phyloP scores from a whole-genome alignment of 2,329 filamentous ascomycete genomes.

The Clonostachys sp. region DNA sequence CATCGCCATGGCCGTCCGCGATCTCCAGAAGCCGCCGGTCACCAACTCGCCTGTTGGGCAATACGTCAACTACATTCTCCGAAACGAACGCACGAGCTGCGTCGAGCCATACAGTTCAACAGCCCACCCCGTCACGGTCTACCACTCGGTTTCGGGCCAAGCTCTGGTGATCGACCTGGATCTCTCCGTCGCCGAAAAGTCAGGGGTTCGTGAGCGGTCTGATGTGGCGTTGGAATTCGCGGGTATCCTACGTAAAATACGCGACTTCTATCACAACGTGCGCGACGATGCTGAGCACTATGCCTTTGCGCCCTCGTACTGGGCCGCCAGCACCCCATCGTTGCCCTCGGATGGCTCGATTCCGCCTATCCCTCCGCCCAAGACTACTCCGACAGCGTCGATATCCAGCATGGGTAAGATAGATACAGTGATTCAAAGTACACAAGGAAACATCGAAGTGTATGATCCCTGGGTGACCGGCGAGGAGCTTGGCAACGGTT shows the following conservation, averaged over 20 bases:
- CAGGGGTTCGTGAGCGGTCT: background rate
- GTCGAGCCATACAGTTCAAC: slow-evolving; percentile 10
- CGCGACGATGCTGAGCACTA: slow-evolving; percentile 20
- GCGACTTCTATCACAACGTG: slow-evolving; percentile 17
- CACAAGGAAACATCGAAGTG: slow-evolving; percentile 16
- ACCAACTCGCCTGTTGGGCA: slow-evolving; percentile 6
- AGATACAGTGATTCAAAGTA: slow-evolving; percentile 22
- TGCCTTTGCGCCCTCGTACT: slow-evolving; percentile 14
- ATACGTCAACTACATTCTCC: slow-evolving; percentile 23
- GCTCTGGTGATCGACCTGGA: slow-evolving; percentile 17
- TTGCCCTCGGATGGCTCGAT: slow-evolving; percentile 7
- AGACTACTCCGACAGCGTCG: slow-evolving; percentile 14
- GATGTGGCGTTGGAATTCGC: slow-evolving; percentile 12
- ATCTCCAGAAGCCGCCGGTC: slow-evolving; percentile 8
- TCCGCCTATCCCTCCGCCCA: slow-evolving; percentile 14
- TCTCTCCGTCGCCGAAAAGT: slow-evolving; percentile 1
- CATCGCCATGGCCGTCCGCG: slow-evolving; percentile 16
- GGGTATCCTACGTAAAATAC: slow-evolving; percentile 11
- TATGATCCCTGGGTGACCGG: slow-evolving; percentile 36
- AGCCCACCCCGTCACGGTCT: slow-evolving; percentile 16
- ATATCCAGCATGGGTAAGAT: slow-evolving; percentile 27
- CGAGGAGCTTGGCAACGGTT: slow-evolving; percentile 32
- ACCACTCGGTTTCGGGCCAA: slow-evolving; percentile 20
- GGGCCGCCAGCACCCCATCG: slow-evolving; percentile 5
- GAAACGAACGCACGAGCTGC: slow-evolving; percentile 20